Percentiles rank a stretch among this genome's conserved stretches.
These are phyloP conservation scores for Apiospora arundinis DNA, from an alignment of 2,329 filamentous ascomycete genomes.

Conservation along the genomic window DNA sequence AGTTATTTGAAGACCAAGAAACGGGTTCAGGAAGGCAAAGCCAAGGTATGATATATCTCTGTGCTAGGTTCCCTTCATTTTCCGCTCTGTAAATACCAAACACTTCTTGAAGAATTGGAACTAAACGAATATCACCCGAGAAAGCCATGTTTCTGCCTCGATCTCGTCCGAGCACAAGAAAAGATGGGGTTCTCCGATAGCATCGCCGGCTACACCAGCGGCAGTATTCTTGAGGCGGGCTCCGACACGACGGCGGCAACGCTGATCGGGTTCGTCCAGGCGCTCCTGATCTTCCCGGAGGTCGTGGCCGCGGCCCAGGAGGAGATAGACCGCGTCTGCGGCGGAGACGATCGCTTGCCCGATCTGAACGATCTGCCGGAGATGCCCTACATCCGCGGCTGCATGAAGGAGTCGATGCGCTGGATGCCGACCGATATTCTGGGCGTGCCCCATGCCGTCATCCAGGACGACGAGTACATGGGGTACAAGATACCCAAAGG, in stretches of 20 bases:
- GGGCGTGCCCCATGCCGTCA: neutral
- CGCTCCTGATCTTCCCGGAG: constrained; percentile 55
- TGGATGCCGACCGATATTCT: constrained; percentile 36
- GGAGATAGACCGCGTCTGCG: constrained; percentile 55
- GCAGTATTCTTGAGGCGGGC: constrained; percentile 39
- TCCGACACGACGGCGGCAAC: constrained; percentile 51
- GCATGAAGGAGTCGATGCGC: constrained; percentile 54
- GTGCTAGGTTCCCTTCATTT: neutral
- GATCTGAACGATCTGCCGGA: constrained; percentile 50
- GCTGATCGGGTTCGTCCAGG: constrained; percentile 54
- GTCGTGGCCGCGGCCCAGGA: constrained; percentile 56
- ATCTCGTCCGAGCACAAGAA: constrained; percentile 36
- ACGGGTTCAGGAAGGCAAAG: neutral
- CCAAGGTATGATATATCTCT: neutral
- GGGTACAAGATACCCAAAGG: constrained; percentile 49
- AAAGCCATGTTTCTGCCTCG: constrained; percentile 35
- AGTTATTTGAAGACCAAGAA: constrained; percentile 47
- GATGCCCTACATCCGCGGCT: constrained; percentile 51
- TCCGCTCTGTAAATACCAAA: neutral
- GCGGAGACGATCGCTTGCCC: constrained; percentile 50
- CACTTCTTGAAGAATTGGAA: neutral
- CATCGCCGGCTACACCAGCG: constrained; percentile 41
- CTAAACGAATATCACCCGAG: neutral
- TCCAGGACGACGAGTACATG: constrained; percentile 58
- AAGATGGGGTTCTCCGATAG: constrained; percentile 40